Evolutionary conservation across 2,329 filamentous ascomycete genomes (phyloP), one percentile per base, ranked within the genome.

Genomic region (Claviceps spartinae): DNA sequence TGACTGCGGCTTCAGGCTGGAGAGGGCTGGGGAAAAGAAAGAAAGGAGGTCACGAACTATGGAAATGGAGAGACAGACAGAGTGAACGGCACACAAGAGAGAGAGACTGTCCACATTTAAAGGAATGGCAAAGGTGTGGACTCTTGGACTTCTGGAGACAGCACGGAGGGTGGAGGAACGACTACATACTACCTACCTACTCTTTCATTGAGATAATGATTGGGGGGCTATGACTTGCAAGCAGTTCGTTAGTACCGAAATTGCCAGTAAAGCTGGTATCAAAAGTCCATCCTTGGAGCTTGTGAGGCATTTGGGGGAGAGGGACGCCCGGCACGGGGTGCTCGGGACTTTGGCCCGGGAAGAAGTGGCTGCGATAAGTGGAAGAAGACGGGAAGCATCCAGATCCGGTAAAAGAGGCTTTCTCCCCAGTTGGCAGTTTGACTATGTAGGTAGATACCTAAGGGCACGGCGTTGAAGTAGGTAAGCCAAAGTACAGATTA

Each of bases 111-210:
- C 30, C 37, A 44, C 45, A 14, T 49, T 54, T 36, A 43, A 47
- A 37, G 14, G 40, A 46, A 48, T 47, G 16, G 30, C 24, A 7
- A 26, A 22, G 37, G 38, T 46, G 8, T 14, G 6, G 30, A 22
- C 34, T 47, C 4, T 37, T 46, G 47, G 22, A 34, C 16, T 34
- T 41, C 53, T 55, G 53, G 52, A 56, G 53, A 49, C 48, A 47
- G 49, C 49, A 43, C 34, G 40, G 45, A 51, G 46, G 30, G 44
- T 48, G 44, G 36, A 46, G 18, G 36, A 49, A 42, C 46, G 41
- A 49, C 48, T 54, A 40, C 52, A 24, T 24, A 24, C 24, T 24
- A 24, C 24, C 26, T 30, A 30, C 20, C 20, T 22, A 22, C 30
- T 30, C 30, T 30, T 30, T 30, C 30, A 30, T 11, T 30, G 30